phyloP scores from a whole-genome alignment of 2,329 filamentous ascomycete genomes.

The Trichothecium roseum region DNA sequence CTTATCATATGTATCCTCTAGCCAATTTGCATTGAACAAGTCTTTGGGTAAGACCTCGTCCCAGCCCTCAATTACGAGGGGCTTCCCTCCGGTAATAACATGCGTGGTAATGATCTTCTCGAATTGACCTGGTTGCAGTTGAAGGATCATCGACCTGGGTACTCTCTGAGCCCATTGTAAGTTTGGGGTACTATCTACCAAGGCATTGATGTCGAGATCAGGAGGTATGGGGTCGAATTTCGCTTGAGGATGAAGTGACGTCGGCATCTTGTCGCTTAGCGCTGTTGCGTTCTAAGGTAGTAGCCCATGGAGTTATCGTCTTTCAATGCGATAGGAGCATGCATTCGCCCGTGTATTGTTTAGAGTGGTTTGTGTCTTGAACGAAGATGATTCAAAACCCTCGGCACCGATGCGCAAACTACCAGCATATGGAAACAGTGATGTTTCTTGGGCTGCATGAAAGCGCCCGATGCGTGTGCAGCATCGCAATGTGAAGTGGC shows the following conservation, averaged over 20 bases:
- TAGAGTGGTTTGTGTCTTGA: no score
- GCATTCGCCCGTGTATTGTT: no score
- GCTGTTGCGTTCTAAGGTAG: no score
- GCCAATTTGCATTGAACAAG: slow-evolving; percentile 73
- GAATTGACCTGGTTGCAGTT: slow-evolving; percentile 57
- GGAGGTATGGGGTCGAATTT: slow-evolving; percentile 89
- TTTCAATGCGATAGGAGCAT: no score
- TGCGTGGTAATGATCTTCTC: slow-evolving; percentile 77
- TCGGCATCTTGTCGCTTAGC: slow-evolving; percentile 50
- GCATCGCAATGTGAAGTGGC: no score
- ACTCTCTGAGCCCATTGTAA: slow-evolving; percentile 83
- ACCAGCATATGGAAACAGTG: no score
- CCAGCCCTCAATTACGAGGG: slow-evolving; percentile 86
- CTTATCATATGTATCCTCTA: slow-evolving; percentile 66
- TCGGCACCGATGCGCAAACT: no score
- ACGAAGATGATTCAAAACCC: no score
- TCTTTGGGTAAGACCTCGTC: slow-evolving; percentile 62
- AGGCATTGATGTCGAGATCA: slow-evolving; percentile 62
- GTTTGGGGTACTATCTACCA: slow-evolving; percentile 72
- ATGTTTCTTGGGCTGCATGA: no score
- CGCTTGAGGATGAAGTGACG: slow-evolving; percentile 64
- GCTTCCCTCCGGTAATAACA: slow-evolving; percentile 76
- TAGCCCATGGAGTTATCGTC: no score
- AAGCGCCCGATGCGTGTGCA: no score
- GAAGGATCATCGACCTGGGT: slow-evolving; percentile 65